Percentiles rank a stretch among this genome's conserved stretches.
Conservation (phyloP, 2,329 filamentous ascomycete genomes). For the Kalaharituber pfeilii region DNA sequence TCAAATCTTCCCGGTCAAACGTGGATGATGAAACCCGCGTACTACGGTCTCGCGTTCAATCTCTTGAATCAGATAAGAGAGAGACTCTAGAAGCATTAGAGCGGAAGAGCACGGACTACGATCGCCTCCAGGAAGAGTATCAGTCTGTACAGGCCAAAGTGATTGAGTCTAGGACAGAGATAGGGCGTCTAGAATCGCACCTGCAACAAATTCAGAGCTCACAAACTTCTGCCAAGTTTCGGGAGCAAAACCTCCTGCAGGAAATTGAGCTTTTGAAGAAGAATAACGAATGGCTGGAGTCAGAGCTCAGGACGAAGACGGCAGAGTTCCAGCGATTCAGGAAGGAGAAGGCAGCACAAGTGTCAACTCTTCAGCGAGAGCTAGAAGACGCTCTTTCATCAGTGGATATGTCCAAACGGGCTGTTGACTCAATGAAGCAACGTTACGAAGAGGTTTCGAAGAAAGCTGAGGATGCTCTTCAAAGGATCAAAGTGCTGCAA, state of each 20-base stretch:
- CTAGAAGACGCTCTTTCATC: conserved; percentile 69
- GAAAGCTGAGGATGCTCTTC: conserved; percentile 70
- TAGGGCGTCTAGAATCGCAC: conserved; percentile 64
- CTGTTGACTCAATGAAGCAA: conserved; percentile 47
- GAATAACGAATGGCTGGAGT: conserved; percentile 86
- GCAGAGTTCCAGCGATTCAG: conserved; percentile 75
- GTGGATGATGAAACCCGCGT: conserved; percentile 59
- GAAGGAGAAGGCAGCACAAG: conserved; percentile 83
- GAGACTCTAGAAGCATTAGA: conserved; percentile 80
- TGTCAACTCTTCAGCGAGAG: conserved; percentile 71
- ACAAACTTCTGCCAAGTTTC: conserved; percentile 67
- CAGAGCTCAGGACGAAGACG: conserved; percentile 76
- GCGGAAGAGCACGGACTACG: conserved; percentile 71
- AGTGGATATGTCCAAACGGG: conserved; percentile 32
- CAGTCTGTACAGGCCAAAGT: conserved; percentile 79
- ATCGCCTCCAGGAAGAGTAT: conserved; percentile 70
- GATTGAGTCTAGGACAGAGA: conserved; percentile 63
- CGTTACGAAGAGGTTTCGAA: conserved; percentile 68
- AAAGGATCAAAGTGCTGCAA: conserved; percentile 68
- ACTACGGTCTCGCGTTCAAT: conserved; percentile 64
- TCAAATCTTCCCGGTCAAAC: conserved; percentile 58
- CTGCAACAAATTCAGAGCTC: conserved; percentile 67
- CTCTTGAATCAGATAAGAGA: conserved; percentile 79
- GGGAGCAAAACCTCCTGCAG: conserved; percentile 75
- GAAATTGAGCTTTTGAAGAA: conserved; percentile 76